Percentiles rank a stretch among this genome's conserved stretches.
These are phyloP conservation scores for Fermentozyma sake DNA, from an alignment of 1,139 yeast genomes.

Conservation along the genomic window DNA sequence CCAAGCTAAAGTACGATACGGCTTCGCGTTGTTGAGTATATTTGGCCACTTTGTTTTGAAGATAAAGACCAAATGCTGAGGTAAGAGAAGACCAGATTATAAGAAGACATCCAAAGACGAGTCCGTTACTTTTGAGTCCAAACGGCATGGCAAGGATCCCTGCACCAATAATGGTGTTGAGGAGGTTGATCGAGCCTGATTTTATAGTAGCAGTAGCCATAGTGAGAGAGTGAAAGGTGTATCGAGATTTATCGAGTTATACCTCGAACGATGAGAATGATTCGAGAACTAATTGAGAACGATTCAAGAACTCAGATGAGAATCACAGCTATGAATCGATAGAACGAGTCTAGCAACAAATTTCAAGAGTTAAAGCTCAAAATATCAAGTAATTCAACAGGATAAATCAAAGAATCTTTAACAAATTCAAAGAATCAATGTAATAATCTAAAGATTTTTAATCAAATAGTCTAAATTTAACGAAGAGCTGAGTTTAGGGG, in stretches of 20 bases:
- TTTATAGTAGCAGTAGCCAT: constrained; percentile 35
- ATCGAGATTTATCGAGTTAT: not conserved
- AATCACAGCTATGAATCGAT: constrained; percentile 1
- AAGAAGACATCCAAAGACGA: constrained; percentile 43
- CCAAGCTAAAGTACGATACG: constrained; percentile 49
- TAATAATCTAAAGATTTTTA: too few relatives aligned
- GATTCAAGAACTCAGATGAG: too few relatives aligned
- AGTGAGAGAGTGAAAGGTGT: constrained; percentile 1
- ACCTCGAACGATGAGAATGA: not conserved
- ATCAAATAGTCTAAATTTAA: too few relatives aligned
- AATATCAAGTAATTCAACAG: too few relatives aligned
- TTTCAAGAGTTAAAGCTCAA: too few relatives aligned
- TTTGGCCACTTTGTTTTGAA: constrained; percentile 48
- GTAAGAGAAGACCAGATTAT: constrained; percentile 46
- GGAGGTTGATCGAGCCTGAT: constrained; percentile 49
- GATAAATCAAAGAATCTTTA: too few relatives aligned
- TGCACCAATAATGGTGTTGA: constrained; percentile 54
- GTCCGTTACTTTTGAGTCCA: constrained; percentile 49
- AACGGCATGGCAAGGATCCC: constrained; percentile 57
- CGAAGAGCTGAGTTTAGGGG: too few relatives aligned
- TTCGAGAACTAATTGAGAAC: constrained; percentile 1
- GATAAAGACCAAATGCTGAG: constrained; percentile 49
- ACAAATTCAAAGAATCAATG: too few relatives aligned
- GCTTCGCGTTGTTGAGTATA: constrained; percentile 46
- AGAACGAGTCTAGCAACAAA: constrained; percentile 3